Base-by-base conservation (phyloP, 352 stramenopile genomes). In the Pythium volutum region DNA sequence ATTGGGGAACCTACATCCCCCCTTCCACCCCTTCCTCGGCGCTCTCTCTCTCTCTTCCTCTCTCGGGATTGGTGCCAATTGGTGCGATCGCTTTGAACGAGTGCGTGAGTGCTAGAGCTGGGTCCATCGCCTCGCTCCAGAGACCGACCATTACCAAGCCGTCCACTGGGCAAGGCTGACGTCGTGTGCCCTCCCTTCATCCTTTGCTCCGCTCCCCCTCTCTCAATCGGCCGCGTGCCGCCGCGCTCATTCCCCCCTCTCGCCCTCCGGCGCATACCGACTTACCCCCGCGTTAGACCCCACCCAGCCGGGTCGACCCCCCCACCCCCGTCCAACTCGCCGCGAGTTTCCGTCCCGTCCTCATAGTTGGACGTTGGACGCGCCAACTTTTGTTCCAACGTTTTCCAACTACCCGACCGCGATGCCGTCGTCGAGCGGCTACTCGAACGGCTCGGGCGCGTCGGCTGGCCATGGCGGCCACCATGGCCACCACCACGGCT, bases 1-100 rank as follows among this genome's bases (percentile, higher is more conserved):
- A 38, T 38, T 38, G 27, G 26, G n/a, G n/a, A n/a, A n/a, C n/a
- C n/a, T n/a, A n/a, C 47, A n/a, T n/a, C 14, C 39, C 52, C 27
- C 39, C 42, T 59, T 48, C 15, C 26, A 18, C 49, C 25, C 27
- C 20, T 38, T 38, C 18, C 33, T 14, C 27, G 38, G 25, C 22
- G 52, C 51, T 41, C 42, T 53, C 55, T 42, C 25, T 29, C 55
- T 62, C 55, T 53, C 49, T 43, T 23, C 43, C 49, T 27, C 55
- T 22, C 29, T 22, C 42, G 34, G 8, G 22, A 4, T 27, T 27
- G 6, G 23, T 11, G 12, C 36, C n/a, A n/a, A n/a, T n/a, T n/a
- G n/a, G n/a, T 15, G 12, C 36, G 8, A 42, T 18, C 36, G 12
- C 8, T 42, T 42, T 42, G 42, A 49, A 18, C 20, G 42, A 11